Percentiles rank a stretch among this genome's conserved stretches.
Conservation (phyloP, 2,329 filamentous ascomycete genomes). For the Phialemonium atrogriseum region DNA sequence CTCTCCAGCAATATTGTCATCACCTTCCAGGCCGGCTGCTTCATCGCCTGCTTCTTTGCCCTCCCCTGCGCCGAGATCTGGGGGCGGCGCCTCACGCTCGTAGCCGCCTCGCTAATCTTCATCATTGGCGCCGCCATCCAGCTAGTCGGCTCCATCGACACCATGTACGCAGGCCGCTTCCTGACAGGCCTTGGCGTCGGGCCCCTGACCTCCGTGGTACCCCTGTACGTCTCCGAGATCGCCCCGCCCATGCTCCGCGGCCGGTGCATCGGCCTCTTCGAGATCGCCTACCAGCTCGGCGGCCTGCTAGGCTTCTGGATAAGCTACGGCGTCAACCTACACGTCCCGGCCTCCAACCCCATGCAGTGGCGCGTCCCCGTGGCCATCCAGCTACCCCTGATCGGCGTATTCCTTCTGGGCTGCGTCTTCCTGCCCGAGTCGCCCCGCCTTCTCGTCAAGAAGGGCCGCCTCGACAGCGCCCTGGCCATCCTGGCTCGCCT, state of each 20-base stretch:
- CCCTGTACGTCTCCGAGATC: constrained; percentile 1
- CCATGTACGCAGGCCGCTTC: constrained; percentile 11
- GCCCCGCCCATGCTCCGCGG: neutral
- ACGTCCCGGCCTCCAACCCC: neutral
- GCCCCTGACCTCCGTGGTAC: neutral
- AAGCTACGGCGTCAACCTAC: neutral
- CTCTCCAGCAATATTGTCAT: neutral
- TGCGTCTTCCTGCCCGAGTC: constrained; percentile 62
- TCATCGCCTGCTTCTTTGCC: neutral
- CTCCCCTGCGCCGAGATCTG: neutral
- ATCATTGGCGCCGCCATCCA: neutral
- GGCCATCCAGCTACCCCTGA: constrained; percentile 68
- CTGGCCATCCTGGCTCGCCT: constrained; percentile 43
- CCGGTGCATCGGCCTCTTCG: constrained; percentile 1
- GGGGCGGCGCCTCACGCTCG: neutral
- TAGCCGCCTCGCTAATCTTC: constrained; percentile 10
- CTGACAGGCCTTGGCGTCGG: neutral
- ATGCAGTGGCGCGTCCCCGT: constrained; percentile 55
- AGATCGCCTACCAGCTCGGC: neutral
- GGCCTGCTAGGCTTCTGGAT: neutral
- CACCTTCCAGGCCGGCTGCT: constrained; percentile 1
- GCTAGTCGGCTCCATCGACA: constrained; percentile 10
- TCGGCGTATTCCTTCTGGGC: constrained; percentile 58
- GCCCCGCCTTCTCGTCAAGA: constrained; percentile 60
- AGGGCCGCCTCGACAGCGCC: constrained; percentile 50